Percentiles rank a stretch among this genome's conserved stretches.
Evolutionary conservation across 495 filamentous ascomycete genomes (phyloP).

Genomic region (Aspergillus campestris): DNA sequence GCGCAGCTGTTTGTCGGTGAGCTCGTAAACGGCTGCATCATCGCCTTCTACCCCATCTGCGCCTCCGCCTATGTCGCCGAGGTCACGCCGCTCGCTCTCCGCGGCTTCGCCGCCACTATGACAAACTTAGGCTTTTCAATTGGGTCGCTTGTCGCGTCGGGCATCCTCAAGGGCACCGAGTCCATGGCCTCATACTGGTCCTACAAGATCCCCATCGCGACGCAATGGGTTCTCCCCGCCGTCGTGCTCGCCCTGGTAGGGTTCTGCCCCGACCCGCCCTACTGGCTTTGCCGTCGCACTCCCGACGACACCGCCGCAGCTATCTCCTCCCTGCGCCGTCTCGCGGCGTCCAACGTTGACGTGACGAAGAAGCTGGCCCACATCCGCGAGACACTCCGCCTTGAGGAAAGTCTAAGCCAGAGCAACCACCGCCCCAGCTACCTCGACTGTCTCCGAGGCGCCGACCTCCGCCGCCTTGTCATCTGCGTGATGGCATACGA

Average conservation of each 20-base stretch:
- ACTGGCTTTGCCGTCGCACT: conserved; percentile 38
- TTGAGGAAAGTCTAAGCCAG: conserved; percentile 37
- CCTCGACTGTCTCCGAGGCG: conserved; percentile 37
- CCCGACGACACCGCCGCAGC: conserved; percentile 29
- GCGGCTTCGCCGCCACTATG: conserved; percentile 30
- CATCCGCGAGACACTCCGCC: conserved; percentile 24
- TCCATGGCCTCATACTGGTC: conserved; percentile 19
- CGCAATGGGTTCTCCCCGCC: conserved; percentile 27
- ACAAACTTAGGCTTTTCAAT: conserved; percentile 32
- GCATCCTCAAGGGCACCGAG: conserved; percentile 30
- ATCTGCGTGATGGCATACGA: conserved; percentile 42
- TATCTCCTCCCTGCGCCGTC: neutral
- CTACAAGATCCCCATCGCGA: conserved; percentile 28
- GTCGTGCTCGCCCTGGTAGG: conserved; percentile 27
- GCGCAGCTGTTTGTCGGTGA: conserved; percentile 26
- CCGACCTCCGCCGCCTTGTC: conserved; percentile 35
- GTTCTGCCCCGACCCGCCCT: conserved; percentile 44
- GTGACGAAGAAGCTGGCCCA: conserved; percentile 19
- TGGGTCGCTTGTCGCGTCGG: conserved; percentile 31
- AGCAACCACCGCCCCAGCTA: conserved; percentile 24
- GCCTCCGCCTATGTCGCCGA: conserved; percentile 30
- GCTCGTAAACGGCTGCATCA: conserved; percentile 26
- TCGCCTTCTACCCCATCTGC: conserved; percentile 28
- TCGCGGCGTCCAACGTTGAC: conserved; percentile 19
- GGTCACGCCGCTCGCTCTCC: conserved; percentile 31